Conservation (phyloP, 1,284 basidiomycete genomes). For the Pseudozyma tsukubaensis region DNA sequence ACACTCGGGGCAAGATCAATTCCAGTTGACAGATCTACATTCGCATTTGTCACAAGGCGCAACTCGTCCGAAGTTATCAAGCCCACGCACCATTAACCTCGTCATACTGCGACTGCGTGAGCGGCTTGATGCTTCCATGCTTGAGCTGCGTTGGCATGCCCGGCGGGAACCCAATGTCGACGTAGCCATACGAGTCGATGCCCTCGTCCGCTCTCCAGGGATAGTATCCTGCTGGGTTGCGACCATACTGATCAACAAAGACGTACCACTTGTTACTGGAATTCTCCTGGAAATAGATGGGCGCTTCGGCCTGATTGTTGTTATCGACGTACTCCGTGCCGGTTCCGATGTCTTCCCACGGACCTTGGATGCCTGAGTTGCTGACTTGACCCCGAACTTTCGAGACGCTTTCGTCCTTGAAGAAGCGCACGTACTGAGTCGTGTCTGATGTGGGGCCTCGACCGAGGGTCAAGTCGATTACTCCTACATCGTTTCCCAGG, state of each 20-base stretch:
- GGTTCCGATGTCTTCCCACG: constrained; percentile 24
- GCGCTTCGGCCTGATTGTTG: constrained; percentile 27
- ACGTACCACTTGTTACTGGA: constrained; percentile 17
- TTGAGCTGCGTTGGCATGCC: constrained; percentile 36
- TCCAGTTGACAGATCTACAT: too few species aligned
- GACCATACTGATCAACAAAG: constrained; percentile 35
- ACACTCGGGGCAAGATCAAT: background rate
- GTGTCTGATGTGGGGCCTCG: constrained; percentile 10
- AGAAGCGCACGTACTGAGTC: constrained; percentile 30
- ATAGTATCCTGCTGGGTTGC: constrained; percentile 28
- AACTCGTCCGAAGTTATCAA: background rate
- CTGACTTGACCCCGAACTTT: constrained; percentile 33
- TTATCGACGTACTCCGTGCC: constrained; percentile 20
- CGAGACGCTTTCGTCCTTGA: constrained; percentile 31
- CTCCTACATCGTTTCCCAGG: constrained; percentile 15
- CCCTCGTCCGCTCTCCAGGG: constrained; percentile 27
- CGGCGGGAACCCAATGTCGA: constrained; percentile 32
- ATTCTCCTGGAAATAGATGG: constrained; percentile 31
- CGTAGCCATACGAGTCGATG: constrained; percentile 29
- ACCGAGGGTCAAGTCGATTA: constrained; percentile 29
- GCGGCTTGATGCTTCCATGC: constrained; percentile 41
- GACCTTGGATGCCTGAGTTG: constrained; percentile 21
- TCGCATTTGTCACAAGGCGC: too few species aligned
- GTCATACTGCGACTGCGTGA: constrained; percentile 46
- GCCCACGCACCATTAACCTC: constrained; percentile 23